Evolutionary conservation across 495 filamentous ascomycete genomes (phyloP).

Genomic region (Penicillium goetzii): DNA sequence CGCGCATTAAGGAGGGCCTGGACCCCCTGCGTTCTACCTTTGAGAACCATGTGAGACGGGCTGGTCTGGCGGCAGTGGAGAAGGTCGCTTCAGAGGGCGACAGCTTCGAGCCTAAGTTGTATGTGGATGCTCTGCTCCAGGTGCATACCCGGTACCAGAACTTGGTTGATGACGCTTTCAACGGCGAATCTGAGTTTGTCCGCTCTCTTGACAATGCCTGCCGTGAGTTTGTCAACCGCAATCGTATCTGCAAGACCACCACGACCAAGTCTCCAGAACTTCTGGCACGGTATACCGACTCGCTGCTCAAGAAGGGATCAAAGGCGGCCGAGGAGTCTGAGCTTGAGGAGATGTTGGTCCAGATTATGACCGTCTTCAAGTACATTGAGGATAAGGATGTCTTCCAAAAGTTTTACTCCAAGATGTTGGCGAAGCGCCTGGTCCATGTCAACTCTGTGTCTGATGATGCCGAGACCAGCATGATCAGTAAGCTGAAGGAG

Average conservation of each 20-base stretch:
- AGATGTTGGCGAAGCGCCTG: constrained; percentile 91
- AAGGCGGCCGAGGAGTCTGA: constrained; percentile 91
- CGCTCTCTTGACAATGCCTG: constrained; percentile 96
- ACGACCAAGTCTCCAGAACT: constrained; percentile 93
- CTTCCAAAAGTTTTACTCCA: constrained; percentile 99
- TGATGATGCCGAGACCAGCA: constrained; percentile 96
- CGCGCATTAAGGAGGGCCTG: constrained; percentile 87
- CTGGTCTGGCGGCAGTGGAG: constrained; percentile 82
- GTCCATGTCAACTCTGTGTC: constrained; percentile 94
- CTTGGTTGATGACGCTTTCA: constrained; percentile 90
- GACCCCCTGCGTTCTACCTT: constrained; percentile 89
- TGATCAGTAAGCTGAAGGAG: constrained; percentile 99
- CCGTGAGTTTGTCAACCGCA: constrained; percentile 96
- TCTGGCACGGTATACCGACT: constrained; percentile 94
- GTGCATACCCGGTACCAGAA: constrained; percentile 91
- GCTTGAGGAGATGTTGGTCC: constrained; percentile 84
- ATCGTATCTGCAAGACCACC: constrained; percentile 88
- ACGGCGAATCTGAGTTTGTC: constrained; percentile 95
- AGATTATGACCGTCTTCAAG: constrained; percentile 99
- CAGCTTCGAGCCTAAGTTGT: constrained; percentile 91
- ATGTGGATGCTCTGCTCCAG: constrained; percentile 92
- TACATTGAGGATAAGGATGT: constrained; percentile 99
- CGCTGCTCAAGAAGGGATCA: constrained; percentile 87
- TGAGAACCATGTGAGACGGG: constrained; percentile 89
- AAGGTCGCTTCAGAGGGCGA: constrained; percentile 91